Conservation (phyloP, 2,329 filamentous ascomycete species). For the Epichloe festucae region DNA sequence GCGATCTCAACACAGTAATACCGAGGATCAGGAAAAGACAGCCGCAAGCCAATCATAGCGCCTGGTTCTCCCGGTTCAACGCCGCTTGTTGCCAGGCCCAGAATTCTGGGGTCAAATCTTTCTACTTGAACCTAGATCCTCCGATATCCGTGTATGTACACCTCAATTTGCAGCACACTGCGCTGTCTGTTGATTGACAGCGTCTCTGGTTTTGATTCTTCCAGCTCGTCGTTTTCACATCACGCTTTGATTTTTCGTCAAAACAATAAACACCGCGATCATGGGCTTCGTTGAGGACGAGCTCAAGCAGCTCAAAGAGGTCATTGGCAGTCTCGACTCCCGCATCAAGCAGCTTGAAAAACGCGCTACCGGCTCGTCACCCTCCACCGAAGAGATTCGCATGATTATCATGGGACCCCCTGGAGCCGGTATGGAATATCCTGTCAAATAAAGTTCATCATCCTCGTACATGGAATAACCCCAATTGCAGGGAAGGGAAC, state of each 20-base stretch:
- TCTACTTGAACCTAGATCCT: not conserved
- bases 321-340: conserved; percentile 71
- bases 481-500: conserved; percentile 77
- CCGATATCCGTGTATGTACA: not conserved
- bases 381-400: conserved; percentile 56
- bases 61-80: not conserved
- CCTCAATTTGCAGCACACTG: no score
- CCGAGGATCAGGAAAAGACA: not conserved
- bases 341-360: conserved; percentile 77
- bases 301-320: conserved; percentile 72
- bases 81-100: not conserved
- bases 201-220: no score
- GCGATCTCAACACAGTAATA: not conserved
- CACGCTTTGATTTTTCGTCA: conserved; percentile 2
- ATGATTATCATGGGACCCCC: conserved; percentile 99
- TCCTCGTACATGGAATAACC: conserved; percentile 1
- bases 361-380: conserved; percentile 45
- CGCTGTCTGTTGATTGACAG: no score
- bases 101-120: not conserved
- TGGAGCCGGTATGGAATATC: conserved; percentile 64
- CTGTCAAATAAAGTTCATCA: not conserved
- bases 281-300: conserved; percentile 87
- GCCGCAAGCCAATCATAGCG: conserved; percentile 4
- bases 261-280: conserved; percentile 25
- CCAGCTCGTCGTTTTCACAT: not conserved